phyloP scores from a whole-genome alignment of 176 grass and related monocot species.

The Carex littledalei region DNA sequence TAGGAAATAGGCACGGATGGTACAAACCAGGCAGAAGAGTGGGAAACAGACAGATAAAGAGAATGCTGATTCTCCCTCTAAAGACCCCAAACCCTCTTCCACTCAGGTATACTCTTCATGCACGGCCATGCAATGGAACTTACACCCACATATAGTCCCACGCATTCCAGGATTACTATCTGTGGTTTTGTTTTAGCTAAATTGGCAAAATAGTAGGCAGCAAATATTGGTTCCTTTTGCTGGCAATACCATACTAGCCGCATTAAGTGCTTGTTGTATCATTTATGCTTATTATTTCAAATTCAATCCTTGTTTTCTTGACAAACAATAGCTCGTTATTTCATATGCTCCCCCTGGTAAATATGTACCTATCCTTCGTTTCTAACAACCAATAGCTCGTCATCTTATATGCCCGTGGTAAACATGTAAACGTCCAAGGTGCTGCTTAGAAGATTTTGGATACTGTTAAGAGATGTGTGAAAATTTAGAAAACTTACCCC shows the following conservation, averaged over 20 bases:
- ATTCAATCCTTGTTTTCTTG: background rate
- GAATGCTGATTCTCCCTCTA: slow-evolving; percentile 19
- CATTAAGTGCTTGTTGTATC: background rate
- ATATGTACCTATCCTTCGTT: background rate
- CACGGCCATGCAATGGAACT: background rate
- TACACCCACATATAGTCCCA: background rate
- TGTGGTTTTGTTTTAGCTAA: background rate
- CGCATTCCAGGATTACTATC: background rate
- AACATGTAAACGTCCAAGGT: background rate
- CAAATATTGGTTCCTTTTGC: background rate
- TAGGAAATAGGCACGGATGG: slow-evolving; percentile 6
- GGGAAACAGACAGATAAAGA: slow-evolving; percentile 19
- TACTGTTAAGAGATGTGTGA: background rate
- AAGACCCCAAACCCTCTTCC: slow-evolving; percentile 18
- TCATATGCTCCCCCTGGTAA: background rate
- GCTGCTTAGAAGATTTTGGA: background rate
- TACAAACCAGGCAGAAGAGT: slow-evolving; percentile 21
- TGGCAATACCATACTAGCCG: background rate
- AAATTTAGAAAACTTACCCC: background rate
- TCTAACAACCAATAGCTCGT: background rate
- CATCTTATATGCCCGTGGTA: background rate
- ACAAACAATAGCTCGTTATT: background rate
- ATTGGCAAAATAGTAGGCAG: background rate
- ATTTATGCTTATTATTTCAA: background rate
- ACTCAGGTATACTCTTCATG: background rate